Evolutionary conservation across 768 basidiomycete species (phyloP).

Genomic region (Naematelia aurantialba): DNA sequence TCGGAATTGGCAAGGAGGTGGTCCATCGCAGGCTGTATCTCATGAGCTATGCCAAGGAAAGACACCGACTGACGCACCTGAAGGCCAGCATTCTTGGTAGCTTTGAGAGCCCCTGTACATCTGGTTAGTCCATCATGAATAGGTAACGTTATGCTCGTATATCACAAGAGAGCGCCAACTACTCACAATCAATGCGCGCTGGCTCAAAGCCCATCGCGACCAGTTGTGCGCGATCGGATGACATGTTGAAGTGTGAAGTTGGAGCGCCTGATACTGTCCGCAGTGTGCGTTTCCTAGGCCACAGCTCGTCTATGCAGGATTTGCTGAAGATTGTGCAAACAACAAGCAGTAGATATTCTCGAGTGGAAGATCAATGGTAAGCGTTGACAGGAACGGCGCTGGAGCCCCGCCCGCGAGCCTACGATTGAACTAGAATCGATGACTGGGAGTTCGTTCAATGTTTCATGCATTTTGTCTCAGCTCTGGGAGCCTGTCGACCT

Average conservation of each 20-base stretch:
- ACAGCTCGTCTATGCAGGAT: too few species aligned
- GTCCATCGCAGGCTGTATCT: slow-evolving; percentile 60
- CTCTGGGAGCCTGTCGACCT: too few species aligned
- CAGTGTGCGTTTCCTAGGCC: too few species aligned
- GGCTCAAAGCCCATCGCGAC: slow-evolving; percentile 82
- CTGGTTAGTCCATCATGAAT: slow-evolving; percentile 3
- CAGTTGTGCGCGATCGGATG: slow-evolving; percentile 52
- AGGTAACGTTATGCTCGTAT: background rate
- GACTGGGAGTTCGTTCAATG: too few species aligned
- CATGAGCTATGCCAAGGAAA: slow-evolving; percentile 11
- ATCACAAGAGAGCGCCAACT: too few species aligned
- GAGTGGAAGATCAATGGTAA: too few species aligned
- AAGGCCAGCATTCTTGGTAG: slow-evolving; percentile 75
- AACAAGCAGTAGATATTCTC: too few species aligned
- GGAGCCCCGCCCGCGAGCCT: background rate
- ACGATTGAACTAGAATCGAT: background rate
- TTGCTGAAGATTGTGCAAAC: too few species aligned
- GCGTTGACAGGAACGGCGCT: too few species aligned
- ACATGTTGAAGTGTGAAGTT: slow-evolving; percentile 20
- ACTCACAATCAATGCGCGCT: slow-evolving; percentile 78
- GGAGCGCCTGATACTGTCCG: too few species aligned
- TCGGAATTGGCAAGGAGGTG: slow-evolving; percentile 76
- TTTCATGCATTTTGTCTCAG: too few species aligned
- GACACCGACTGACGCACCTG: slow-evolving; percentile 61
- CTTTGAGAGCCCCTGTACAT: slow-evolving; percentile 75